Evolutionary conservation across 2,329 filamentous ascomycete genomes (phyloP).

Genomic region (Fusarium poae): DNA sequence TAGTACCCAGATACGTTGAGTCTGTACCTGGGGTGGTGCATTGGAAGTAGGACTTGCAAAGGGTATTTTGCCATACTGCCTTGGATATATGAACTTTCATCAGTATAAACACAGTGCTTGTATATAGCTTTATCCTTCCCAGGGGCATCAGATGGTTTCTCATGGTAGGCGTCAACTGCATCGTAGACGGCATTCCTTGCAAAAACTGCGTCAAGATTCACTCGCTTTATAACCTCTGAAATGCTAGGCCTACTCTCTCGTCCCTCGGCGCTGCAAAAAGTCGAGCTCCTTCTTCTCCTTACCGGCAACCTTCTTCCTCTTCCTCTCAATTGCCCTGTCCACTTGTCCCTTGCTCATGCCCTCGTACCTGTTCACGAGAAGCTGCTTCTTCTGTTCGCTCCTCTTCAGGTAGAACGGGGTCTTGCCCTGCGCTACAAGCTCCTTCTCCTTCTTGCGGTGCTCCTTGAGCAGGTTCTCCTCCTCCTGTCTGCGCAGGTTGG

Average conservation of each 20-base stretch:
- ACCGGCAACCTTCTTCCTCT: conserved; percentile 87
- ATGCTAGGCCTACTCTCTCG: neutral
- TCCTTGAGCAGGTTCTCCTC: conserved; percentile 77
- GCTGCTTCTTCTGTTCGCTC: conserved; percentile 88
- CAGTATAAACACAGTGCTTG: neutral
- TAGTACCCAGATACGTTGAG: neutral
- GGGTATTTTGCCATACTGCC: neutral
- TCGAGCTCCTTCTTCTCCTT: conserved; percentile 85
- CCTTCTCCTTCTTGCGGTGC: conserved; percentile 86
- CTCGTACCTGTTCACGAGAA: conserved; percentile 82
- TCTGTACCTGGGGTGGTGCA: neutral
- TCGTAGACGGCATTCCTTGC: neutral
- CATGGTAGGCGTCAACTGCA: neutral
- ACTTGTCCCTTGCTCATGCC: conserved; percentile 88
- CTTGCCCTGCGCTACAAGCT: conserved; percentile 88
- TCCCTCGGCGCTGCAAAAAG: conserved; percentile 52
- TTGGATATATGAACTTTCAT: neutral
- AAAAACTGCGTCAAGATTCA: neutral
- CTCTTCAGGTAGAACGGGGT: conserved; percentile 93
- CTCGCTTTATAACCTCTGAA: neutral
- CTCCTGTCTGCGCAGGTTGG: conserved; percentile 76
- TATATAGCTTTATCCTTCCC: neutral
- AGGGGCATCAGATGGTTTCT: neutral
- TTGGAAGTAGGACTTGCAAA: neutral
- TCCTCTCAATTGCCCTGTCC: conserved; percentile 85